Evolutionary conservation across 768 basidiomycete species (phyloP), one percentile per base, ranked within the genome.

Genomic region (Panellus pusillus): DNA sequence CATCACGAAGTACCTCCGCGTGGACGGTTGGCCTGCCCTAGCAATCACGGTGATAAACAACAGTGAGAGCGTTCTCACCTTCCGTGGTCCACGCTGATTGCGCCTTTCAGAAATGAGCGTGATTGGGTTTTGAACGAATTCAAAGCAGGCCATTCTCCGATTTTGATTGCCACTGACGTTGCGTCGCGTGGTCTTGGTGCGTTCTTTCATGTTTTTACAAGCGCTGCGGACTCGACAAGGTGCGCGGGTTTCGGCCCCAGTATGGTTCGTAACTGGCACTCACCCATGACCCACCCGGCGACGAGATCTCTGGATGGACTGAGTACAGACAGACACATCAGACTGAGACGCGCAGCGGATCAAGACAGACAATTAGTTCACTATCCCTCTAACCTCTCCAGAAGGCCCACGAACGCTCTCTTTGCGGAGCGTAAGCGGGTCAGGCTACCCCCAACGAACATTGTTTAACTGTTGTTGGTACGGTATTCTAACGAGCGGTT

Each of bases 11-110:
- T 95, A 93, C 66, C 79, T 99, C 53, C 89, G 97, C 54, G 89
- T 91, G 78, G 97, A 99, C 66, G 97, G 97, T 13, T 99, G 97
- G 97, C 97, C 97, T n/a, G 97, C 97, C 13, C 78, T 99, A 35
- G 96, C 97, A 49, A 99, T 99, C 97, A 99, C 67, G 97, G 97
- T 65, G 97, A 99, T 78, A 99, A 99, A 74, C 94, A 94, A 77
- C 93, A 97, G 91, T 95, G 68, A 4, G 17, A 31, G 47, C 19
- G 17, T 54, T 11, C 40, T 19, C 8, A n/a, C 44, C 35, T n/a
- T 18, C n/a, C 11, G 11, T 13, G 18, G 6, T 8, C 24, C 13
- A 47, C 20, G 27, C 14, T 40, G 9, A 48, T 57, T 39, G 24
- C 24, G 24, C 11, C 43, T 28, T 11, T 12, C 54, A 93, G 91